phyloP scores from a whole-genome alignment of 768 basidiomycete species.

The Suillus alpinus region DNA sequence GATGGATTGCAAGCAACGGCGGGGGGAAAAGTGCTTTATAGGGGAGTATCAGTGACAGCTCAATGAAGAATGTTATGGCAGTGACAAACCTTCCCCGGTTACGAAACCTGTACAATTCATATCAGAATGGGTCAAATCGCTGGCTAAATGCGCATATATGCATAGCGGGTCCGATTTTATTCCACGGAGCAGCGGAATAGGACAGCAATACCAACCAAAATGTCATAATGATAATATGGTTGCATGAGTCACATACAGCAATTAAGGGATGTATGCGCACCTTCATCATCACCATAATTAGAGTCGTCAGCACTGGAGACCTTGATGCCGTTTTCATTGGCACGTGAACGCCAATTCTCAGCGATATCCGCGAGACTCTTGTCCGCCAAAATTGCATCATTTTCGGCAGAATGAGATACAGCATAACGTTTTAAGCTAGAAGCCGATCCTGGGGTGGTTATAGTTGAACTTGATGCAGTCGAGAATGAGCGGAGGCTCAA shows the following conservation, averaged over 20 bases:
- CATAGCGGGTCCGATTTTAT: slow-evolving; percentile 6
- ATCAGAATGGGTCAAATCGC: slow-evolving; percentile 49
- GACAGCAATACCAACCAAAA: slow-evolving; percentile 7
- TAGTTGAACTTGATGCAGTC: slow-evolving; percentile 45
- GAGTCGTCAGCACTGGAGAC: slow-evolving; percentile 44
- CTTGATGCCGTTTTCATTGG: slow-evolving; percentile 70
- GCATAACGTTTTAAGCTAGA: slow-evolving; percentile 41
- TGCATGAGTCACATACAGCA: slow-evolving; percentile 16
- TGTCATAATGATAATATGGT: slow-evolving; percentile 7
- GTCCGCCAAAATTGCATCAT: slow-evolving; percentile 34
- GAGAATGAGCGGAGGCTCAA: slow-evolving; percentile 64
- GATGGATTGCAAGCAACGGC: slow-evolving; percentile 52
- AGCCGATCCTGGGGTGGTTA: slow-evolving; percentile 56
- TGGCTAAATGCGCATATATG: slow-evolving; percentile 49
- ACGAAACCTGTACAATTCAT: slow-evolving; percentile 45
- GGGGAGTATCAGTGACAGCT: slow-evolving; percentile 17
- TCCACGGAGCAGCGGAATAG: slow-evolving; percentile 2
- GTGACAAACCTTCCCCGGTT: slow-evolving; percentile 46
- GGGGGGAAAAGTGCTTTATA: slow-evolving; percentile 53
- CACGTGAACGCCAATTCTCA: slow-evolving; percentile 69
- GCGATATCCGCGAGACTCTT: slow-evolving; percentile 58
- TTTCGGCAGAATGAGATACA: slow-evolving; percentile 44
- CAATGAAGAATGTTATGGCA: slow-evolving; percentile 13
- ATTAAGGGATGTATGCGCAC: slow-evolving; percentile 29
- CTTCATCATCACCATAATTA: slow-evolving; percentile 47